phyloP scores from a whole-genome alignment of 2,329 filamentous ascomycete genomes.

The Thelonectria blattea region DNA sequence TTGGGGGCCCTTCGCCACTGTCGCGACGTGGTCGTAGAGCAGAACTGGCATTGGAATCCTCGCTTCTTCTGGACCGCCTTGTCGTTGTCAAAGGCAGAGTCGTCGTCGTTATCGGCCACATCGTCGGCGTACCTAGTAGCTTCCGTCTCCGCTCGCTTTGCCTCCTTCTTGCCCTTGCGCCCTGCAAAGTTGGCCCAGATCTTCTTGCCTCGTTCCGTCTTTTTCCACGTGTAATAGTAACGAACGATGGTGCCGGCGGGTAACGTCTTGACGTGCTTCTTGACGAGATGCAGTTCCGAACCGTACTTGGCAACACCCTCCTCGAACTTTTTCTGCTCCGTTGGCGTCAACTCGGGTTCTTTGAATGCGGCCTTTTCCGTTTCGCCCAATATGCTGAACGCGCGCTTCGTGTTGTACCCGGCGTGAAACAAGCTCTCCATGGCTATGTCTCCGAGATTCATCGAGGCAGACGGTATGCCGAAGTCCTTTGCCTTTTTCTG shows the following conservation, averaged over 20 bases:
- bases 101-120: constrained; percentile 88
- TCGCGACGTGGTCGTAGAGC: constrained; percentile 76
- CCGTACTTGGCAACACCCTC: constrained; percentile 89
- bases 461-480: constrained; percentile 76
- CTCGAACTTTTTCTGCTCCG: constrained; percentile 89
- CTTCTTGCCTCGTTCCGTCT: constrained; percentile 81
- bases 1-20: constrained; percentile 93
- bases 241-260: constrained; percentile 82
- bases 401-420: constrained; percentile 73
- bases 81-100: constrained; percentile 91
- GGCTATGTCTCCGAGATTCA: constrained; percentile 87
- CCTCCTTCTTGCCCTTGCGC: constrained; percentile 88
- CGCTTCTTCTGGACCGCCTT: constrained; percentile 83
- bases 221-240: constrained; percentile 99
- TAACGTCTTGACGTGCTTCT: constrained; percentile 83
- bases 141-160: constrained; percentile 72
- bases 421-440: constrained; percentile 74
- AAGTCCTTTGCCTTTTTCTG: constrained; percentile 68
- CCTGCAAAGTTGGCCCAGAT: constrained; percentile 91
- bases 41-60: constrained; percentile 93
- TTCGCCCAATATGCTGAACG: constrained; percentile 72
- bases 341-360: constrained; percentile 78
- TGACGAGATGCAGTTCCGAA: constrained; percentile 84
- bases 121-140: constrained; percentile 85
- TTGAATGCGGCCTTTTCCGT: constrained; percentile 76